phyloP scores from a whole-genome alignment of 129 eudicot species.

The Saposhnikovia divaricata region DNA sequence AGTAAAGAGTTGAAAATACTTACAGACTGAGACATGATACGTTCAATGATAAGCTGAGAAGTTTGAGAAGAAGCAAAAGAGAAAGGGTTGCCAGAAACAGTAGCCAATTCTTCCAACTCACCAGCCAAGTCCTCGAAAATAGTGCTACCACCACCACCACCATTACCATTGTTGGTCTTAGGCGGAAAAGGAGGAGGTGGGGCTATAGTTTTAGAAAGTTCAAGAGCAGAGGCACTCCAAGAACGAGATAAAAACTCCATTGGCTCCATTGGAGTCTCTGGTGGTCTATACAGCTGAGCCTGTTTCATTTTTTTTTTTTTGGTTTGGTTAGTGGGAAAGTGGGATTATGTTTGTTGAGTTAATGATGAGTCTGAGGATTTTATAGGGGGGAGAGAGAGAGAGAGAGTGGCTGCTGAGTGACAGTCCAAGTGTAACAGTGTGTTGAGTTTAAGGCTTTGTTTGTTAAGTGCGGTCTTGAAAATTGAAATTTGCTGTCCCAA shows the following conservation, averaged over 20 bases:
- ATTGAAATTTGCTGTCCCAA: background rate
- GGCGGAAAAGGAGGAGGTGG: conserved; percentile 23
- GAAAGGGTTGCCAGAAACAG: conserved; percentile 57
- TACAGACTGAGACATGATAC: conserved; percentile 87
- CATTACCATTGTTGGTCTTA: background rate
- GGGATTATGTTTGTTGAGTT: background rate
- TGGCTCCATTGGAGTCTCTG: conserved; percentile 77
- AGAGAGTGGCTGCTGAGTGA: conserved; percentile 1
- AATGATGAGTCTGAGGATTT: background rate
- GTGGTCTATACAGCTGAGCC: conserved; percentile 46
- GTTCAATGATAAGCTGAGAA: conserved; percentile 83
- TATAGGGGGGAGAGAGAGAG: background rate
- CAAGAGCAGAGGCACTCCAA: conserved; percentile 84
- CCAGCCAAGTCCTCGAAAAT: conserved; percentile 36
- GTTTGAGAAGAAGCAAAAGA: conserved; percentile 76
- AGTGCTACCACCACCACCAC: conserved; percentile 8
- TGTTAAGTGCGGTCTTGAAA: background rate
- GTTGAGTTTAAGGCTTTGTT: background rate
- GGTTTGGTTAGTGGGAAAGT: background rate
- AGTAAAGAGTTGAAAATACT: conserved; percentile 13
- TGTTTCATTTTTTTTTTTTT: background rate
- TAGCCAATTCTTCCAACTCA: conserved; percentile 32
- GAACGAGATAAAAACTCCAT: conserved; percentile 98
- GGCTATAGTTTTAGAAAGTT: conserved; percentile 66
- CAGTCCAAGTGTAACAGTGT: background rate